Percentiles rank a stretch among this genome's conserved stretches.
phyloP scores from a whole-genome alignment of 176 grass and related monocot genomes.

The Poa pratensis region DNA sequence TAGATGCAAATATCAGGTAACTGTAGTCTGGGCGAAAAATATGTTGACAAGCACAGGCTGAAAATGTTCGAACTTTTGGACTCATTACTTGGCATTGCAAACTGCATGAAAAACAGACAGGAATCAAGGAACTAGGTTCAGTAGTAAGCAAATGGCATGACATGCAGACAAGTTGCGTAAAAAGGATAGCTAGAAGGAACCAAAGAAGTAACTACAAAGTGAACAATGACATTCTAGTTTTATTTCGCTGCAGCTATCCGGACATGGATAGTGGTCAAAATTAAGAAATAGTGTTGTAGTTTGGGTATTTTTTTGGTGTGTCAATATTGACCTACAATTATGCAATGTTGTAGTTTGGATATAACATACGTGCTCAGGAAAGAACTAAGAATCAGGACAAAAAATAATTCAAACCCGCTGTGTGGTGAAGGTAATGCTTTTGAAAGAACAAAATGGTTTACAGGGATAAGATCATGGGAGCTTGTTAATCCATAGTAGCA shows the following conservation, averaged over 20 bases:
- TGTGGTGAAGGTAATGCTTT: neutral
- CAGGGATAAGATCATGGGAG: neutral
- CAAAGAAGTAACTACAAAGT: neutral
- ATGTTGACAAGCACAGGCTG: neutral
- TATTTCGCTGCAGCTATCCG: neutral
- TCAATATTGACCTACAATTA: neutral
- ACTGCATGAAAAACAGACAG: slow-evolving; percentile 23
- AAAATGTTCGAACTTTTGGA: slow-evolving; percentile 1
- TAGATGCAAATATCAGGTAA: neutral
- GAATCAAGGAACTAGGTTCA: neutral
- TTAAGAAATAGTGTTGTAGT: neutral
- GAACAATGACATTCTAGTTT: neutral
- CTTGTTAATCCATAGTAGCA: slow-evolving; percentile 10
- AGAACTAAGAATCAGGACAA: neutral
- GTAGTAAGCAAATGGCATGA: slow-evolving; percentile 9
- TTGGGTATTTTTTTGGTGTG: neutral
- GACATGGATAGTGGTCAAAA: neutral
- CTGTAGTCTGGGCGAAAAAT: neutral
- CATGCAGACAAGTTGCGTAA: slow-evolving; percentile 19
- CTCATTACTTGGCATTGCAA: neutral
- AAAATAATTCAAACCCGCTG: neutral
- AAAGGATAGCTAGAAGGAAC: neutral
- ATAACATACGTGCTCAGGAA: neutral
- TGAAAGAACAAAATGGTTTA: neutral
- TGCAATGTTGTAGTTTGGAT: neutral